Percentiles rank a stretch among this genome's conserved stretches.
Conservation (phyloP, 2,329 filamentous ascomycete species). For the Xylaria sp. region DNA sequence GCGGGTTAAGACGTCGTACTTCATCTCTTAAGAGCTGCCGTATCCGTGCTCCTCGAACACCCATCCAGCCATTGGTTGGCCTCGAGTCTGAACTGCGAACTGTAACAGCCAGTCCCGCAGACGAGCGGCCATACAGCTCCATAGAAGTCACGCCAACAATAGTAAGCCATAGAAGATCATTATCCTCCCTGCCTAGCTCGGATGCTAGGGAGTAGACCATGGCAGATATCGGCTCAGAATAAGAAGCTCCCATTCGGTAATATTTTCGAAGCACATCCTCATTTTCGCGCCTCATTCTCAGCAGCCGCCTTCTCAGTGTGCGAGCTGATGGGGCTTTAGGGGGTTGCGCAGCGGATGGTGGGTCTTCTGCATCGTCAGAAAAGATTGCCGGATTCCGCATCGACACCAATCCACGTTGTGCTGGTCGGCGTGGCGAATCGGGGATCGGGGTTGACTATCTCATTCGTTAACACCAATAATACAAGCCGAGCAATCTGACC, state of each 20-base stretch:
- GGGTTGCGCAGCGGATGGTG: constrained; percentile 68
- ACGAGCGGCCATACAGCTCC: constrained; percentile 88
- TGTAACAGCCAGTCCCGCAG: constrained; percentile 77
- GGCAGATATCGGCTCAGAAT: constrained; percentile 93
- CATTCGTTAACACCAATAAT: constrained; percentile 48
- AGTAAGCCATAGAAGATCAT: constrained; percentile 92
- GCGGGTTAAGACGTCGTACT: constrained; percentile 91
- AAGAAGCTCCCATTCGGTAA: constrained; percentile 87
- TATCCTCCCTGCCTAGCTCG: constrained; percentile 94
- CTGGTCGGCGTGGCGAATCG: constrained; percentile 70
- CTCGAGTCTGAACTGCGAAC: constrained; percentile 66
- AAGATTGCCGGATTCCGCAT: constrained; percentile 60
- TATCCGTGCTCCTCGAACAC: constrained; percentile 83
- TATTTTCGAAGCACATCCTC: constrained; percentile 82
- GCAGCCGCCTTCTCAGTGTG: constrained; percentile 75
- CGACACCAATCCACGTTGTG: constrained; percentile 69
- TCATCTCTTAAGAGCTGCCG: constrained; percentile 90
- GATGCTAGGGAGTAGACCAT: constrained; percentile 95
- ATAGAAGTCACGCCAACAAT: constrained; percentile 96
- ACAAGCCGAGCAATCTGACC: constrained; percentile 48
- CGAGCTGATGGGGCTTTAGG: constrained; percentile 75
- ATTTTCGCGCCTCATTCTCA: constrained; percentile 80
- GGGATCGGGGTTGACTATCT: constrained; percentile 72
- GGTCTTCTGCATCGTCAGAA: constrained; percentile 62
- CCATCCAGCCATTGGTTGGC: constrained; percentile 78